A percentile compares a stretch with the other conserved stretches of the same genome.
phyloP scores from a whole-genome alignment of 257 asterid species.

The Solanum neorickii region DNA sequence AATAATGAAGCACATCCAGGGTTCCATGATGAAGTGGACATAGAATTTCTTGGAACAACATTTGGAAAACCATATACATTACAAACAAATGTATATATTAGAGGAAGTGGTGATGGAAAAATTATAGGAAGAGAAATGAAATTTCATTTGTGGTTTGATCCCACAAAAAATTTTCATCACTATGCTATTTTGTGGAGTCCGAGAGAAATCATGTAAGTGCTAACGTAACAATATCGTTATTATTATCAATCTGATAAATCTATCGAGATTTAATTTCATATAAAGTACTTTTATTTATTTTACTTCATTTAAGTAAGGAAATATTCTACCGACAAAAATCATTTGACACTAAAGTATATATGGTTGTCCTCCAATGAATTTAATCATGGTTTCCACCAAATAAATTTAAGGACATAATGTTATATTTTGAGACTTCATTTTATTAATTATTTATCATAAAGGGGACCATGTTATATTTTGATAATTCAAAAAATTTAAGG shows the following conservation, averaged over 20 bases:
- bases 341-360: background rate
- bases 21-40: constrained; percentile 85
- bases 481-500: background rate
- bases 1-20: constrained; percentile 90
- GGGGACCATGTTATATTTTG: background rate
- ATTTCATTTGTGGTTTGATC: constrained; percentile 95
- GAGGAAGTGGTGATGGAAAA: constrained; percentile 90
- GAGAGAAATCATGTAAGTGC: constrained; percentile 59
- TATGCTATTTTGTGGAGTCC: constrained; percentile 85
- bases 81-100: constrained; percentile 82
- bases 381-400: background rate
- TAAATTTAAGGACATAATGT: background rate
- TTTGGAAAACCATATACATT: constrained; percentile 89
- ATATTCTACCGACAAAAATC: background rate
- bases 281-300: background rate
- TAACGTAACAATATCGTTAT: background rate
- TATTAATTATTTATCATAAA: background rate
- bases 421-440: background rate
- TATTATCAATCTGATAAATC: background rate
- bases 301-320: background rate
- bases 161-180: constrained; percentile 70
- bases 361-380: background rate
- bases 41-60: constrained; percentile 87
- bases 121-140: constrained; percentile 88
- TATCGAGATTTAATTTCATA: background rate